phyloP scores from a whole-genome alignment of 768 basidiomycete genomes.

The Russula vinacea region DNA sequence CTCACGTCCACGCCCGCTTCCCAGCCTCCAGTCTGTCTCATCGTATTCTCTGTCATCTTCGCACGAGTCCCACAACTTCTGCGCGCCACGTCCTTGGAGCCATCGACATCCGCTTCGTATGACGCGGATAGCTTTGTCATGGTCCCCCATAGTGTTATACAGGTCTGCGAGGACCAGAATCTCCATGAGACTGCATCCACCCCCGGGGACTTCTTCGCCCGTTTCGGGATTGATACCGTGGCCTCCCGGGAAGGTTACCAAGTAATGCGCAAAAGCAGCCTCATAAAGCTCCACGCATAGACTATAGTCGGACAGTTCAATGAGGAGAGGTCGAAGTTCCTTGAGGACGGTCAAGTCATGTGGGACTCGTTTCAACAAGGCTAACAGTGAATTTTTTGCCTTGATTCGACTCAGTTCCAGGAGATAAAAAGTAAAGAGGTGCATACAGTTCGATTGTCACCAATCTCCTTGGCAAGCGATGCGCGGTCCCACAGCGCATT shows the following conservation, averaged over 20 bases:
- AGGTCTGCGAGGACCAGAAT: conserved; percentile 85
- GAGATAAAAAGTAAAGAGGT: background rate
- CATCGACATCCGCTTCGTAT: conserved; percentile 80
- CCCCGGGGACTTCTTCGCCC: conserved; percentile 33
- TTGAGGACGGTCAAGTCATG: conserved; percentile 79
- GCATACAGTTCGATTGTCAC: conserved; percentile 63
- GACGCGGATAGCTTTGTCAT: conserved; percentile 62
- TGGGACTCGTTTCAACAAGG: conserved; percentile 71
- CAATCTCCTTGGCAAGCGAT: conserved; percentile 69
- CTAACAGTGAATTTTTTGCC: conserved; percentile 64
- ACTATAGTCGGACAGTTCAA: conserved; percentile 64
- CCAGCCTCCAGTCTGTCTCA: conserved; percentile 38
- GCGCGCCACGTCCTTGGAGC: conserved; percentile 78
- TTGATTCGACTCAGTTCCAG: conserved; percentile 29
- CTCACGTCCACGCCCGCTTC: conserved; percentile 39
- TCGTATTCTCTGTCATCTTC: conserved; percentile 92
- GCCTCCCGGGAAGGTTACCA: conserved; percentile 47
- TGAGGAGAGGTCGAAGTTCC: conserved; percentile 73
- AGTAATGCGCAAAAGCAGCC: conserved; percentile 70
- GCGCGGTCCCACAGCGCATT: conserved; percentile 90
- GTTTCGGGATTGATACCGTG: conserved; percentile 40
- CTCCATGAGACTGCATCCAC: conserved; percentile 58
- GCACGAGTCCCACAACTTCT: conserved; percentile 75
- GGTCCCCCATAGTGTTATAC: conserved; percentile 65
- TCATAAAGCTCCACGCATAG: conserved; percentile 68